Evolutionary conservation across 2,329 filamentous ascomycete species (phyloP).

Genomic region (Aspergillus udagawae): DNA sequence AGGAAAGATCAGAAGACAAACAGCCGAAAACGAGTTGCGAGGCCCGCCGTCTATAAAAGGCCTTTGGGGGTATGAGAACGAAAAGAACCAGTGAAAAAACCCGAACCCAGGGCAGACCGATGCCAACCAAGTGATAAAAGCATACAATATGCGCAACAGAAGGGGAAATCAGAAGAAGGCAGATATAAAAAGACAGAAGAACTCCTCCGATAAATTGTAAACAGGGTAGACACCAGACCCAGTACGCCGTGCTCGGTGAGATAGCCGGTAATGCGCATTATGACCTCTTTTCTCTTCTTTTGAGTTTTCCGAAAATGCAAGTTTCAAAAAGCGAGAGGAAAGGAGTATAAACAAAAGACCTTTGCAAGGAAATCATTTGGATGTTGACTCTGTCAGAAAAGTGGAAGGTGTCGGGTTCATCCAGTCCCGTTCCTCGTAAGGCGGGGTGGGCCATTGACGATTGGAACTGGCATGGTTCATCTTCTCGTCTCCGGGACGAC

Average conservation of each 20-base stretch:
- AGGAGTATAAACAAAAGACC: conserved; percentile 12
- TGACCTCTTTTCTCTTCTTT: conserved; percentile 19
- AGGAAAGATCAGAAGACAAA: conserved; percentile 18
- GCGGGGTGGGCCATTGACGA: conserved; percentile 89
- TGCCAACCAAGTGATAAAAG: conserved; percentile 18
- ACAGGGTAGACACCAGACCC: conserved; percentile 23
- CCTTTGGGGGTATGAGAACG: conserved; percentile 38
- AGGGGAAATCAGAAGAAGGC: background rate
- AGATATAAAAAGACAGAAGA: conserved; percentile 1
- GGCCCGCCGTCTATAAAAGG: conserved; percentile 35
- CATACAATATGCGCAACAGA: conserved; percentile 14
- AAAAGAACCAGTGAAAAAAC: conserved; percentile 23
- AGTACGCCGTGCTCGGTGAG: conserved; percentile 29
- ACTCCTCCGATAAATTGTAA: conserved; percentile 14
- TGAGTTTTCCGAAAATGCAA: conserved; percentile 2
- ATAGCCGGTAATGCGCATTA: conserved; percentile 22
- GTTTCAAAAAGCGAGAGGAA: conserved; percentile 1
- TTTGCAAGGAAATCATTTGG: conserved; percentile 23
- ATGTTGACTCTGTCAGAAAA: conserved; percentile 62
- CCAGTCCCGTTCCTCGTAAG: conserved; percentile 93
- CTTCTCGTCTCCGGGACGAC: conserved; percentile 62
- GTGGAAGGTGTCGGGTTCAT: conserved; percentile 75
- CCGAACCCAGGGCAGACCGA: conserved; percentile 17
- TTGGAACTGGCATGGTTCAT: conserved; percentile 48
- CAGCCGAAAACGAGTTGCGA: conserved; percentile 28